These are phyloP conservation scores for Fusarium udum DNA, from an alignment of 2,329 filamentous ascomycete genomes.

Conservation along the genomic window DNA sequence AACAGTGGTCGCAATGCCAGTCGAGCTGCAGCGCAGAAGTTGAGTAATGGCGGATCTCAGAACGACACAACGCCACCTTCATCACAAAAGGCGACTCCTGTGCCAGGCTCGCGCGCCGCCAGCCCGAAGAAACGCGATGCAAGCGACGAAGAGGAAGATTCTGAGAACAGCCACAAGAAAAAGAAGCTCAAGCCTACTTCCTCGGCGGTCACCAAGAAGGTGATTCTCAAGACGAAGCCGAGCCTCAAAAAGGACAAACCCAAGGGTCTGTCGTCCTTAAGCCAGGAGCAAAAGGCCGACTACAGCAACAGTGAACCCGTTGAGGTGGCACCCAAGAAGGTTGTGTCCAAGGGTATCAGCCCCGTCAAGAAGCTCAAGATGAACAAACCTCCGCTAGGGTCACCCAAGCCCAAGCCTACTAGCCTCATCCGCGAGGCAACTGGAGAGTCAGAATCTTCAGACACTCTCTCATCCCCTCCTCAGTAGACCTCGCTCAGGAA, in stretches of 20 bases:
- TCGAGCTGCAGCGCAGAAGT: conserved; percentile 69
- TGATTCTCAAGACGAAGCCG: conserved; percentile 64
- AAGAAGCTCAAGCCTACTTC: conserved; percentile 62
- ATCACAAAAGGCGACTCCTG: conserved; percentile 70
- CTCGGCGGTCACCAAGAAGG: conserved; percentile 58
- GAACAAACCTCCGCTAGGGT: conserved; percentile 57
- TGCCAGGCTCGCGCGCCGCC: conserved; percentile 61
- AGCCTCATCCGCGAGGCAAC: conserved; percentile 59
- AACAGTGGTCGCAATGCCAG: conserved; percentile 72
- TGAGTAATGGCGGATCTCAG: conserved; percentile 66
- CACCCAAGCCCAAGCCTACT: conserved; percentile 56
- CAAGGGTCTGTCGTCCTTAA: conserved; percentile 61
- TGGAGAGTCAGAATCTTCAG: conserved; percentile 65
- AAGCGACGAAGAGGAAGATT: conserved; percentile 65
- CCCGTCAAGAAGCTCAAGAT: conserved; percentile 56
- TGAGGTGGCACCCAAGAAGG: conserved; percentile 50
- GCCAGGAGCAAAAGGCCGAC: conserved; percentile 57
- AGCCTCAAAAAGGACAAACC: conserved; percentile 64
- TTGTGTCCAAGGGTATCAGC: conserved; percentile 49
- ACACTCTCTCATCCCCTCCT: conserved; percentile 64
- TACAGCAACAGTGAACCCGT: conserved; percentile 43
- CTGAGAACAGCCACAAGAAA: conserved; percentile 64
- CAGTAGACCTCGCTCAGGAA: conserved; percentile 10
- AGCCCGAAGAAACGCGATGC: conserved; percentile 68
- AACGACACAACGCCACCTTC: conserved; percentile 68